Conservation (phyloP, 768 basidiomycete species). For the Russula sp. region DNA sequence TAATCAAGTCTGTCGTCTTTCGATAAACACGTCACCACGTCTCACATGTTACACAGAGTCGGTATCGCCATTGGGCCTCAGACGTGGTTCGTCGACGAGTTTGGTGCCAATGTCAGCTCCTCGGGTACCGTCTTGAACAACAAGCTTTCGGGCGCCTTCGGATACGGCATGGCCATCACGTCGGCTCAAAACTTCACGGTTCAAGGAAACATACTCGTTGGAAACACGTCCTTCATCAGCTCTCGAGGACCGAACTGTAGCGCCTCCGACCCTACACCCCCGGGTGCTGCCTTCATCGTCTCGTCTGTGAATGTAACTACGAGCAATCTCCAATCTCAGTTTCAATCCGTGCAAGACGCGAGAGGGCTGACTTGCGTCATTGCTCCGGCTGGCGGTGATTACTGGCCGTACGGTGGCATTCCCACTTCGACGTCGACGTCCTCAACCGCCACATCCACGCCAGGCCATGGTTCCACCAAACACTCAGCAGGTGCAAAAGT, state of each 20-base stretch:
- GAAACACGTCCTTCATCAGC: conserved; percentile 76
- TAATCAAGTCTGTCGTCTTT: conserved; percentile 60
- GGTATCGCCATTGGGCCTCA: conserved; percentile 79
- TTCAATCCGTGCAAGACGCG: conserved; percentile 50
- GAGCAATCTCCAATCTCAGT: conserved; percentile 51
- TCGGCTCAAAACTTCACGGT: conserved; percentile 67
- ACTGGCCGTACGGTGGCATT: conserved; percentile 66
- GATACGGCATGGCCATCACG: conserved; percentile 66
- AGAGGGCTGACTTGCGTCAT: conserved; percentile 62
- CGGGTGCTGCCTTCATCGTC: conserved; percentile 58
- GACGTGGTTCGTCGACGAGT: conserved; percentile 67
- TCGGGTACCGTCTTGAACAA: conserved; percentile 59
- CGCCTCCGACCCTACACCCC: conserved; percentile 46
- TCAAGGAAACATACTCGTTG: conserved; percentile 55
- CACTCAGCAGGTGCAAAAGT: conserved; percentile 41
- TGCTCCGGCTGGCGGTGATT: conserved; percentile 64
- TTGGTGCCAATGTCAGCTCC: conserved; percentile 51
- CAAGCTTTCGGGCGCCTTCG: conserved; percentile 62
- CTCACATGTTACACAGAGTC: conserved; percentile 45
- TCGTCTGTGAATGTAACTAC: conserved; percentile 44
- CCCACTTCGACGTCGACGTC: conserved; percentile 34
- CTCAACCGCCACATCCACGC: conserved; percentile 17
- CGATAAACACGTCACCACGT: neutral
- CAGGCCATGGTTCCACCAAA: conserved; percentile 19
- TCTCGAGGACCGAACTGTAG: conserved; percentile 64